Conservation (phyloP, 805 yeast genomes). For the Ogataea haglerorum region DNA sequence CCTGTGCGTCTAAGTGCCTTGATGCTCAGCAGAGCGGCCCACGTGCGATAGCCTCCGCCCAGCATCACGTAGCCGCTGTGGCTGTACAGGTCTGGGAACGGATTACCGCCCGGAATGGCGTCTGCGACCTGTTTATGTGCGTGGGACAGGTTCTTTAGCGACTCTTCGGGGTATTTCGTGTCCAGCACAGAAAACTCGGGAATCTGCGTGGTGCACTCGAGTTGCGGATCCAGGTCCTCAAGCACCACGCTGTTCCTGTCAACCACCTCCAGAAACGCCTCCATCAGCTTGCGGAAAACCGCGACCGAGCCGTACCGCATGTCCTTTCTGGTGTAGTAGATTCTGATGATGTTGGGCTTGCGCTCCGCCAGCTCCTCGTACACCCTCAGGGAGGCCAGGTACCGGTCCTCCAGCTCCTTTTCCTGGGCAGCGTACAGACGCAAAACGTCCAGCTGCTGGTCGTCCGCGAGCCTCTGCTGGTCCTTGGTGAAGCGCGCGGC, state of each 20-base stretch:
- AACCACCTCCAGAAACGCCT: slow-evolving; percentile 2
- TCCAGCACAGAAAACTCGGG: slow-evolving; percentile 4
- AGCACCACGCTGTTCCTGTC: not conserved
- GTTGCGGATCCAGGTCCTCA: not conserved
- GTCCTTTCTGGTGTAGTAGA: slow-evolving; percentile 7
- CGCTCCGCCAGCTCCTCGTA: slow-evolving; percentile 6
- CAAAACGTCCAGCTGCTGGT: slow-evolving; percentile 7
- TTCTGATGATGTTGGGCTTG: slow-evolving; percentile 10
- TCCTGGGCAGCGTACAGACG: not conserved
- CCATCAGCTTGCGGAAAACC: slow-evolving; percentile 7
- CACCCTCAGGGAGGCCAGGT: not conserved
- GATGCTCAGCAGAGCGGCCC: slow-evolving; percentile 34
- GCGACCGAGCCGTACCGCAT: not conserved
- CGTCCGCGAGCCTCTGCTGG: slow-evolving; percentile 10
- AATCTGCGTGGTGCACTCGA: not conserved
- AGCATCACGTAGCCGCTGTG: slow-evolving; percentile 32
- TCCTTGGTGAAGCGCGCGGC: slow-evolving; percentile 8
- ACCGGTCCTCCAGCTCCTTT: slow-evolving; percentile 1
- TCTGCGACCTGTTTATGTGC: slow-evolving; percentile 33
- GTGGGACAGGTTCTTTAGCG: slow-evolving; percentile 42
- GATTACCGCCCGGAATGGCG: slow-evolving; percentile 40
- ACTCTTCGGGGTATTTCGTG: slow-evolving; percentile 23
- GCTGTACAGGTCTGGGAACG: slow-evolving; percentile 14
- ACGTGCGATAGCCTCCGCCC: slow-evolving; percentile 38
- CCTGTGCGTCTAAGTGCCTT: slow-evolving; percentile 39